Evolutionary conservation across 495 filamentous ascomycete species (phyloP), one percentile per base, ranked within the genome.

Genomic region (Podospora didyma): DNA sequence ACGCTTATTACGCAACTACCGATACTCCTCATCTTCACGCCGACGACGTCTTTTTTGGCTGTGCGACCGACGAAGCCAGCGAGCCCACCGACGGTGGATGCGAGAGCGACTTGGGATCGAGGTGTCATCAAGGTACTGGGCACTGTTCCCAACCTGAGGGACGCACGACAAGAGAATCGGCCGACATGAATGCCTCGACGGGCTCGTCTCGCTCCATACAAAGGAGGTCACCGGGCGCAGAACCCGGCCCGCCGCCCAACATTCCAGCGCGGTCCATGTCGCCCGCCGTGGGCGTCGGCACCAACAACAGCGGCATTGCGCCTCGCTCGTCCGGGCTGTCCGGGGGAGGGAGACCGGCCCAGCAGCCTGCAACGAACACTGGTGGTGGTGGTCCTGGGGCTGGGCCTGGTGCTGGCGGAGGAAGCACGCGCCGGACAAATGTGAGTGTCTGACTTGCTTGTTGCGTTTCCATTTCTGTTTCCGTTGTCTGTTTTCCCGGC

Each of bases 211-310:
- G 74, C 51, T 69, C 71, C 37, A 56, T 76, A 56, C 75, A 79
- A 57, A 72, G 79, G 46, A 71, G 78, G 59, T 80, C 79, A 49
- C 79, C 79, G 19, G 75, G 69, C 37, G 72, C 71, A 23, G 78
- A 80, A 23, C 70, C 71, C 56, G 75, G 71, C 19, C 62, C 63
- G 35, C 63, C 75, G 50, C 73, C 76, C 26, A 74, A 60, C 58
- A 63, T 73, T 50, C 69, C 67, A 66, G 59, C 64, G 44, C 70
- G 74, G 28, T 64, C 71, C 20, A 75, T 77, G 23, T 77, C 75
- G 23, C 74, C 75, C 20, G 67, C 63, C 39, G 63, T 68, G 42
- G 71, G 67, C 17, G 42, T 62, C 17, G 58, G 67, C 59, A 68
- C 64, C 51, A 70, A 70, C 61, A 60, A 57, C 46, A 31, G 39